A percentile compares a stretch with the other conserved stretches of the same genome.
Evolutionary conservation across 352 stramenopile species (phyloP).

Genomic region (Globisporangium lucens): DNA sequence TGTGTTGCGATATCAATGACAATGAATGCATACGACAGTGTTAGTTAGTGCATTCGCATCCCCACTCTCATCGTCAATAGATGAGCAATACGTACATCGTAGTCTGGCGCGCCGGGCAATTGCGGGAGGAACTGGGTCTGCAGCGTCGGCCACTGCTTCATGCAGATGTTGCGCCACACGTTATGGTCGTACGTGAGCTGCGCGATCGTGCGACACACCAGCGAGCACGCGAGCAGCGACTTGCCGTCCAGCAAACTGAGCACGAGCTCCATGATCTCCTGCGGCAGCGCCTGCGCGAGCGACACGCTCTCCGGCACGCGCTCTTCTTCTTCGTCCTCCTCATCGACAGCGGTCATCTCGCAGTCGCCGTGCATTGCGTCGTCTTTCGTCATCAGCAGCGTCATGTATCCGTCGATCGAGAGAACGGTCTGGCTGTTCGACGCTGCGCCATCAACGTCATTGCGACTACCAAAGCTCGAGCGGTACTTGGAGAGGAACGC

Average conservation of each 20-base stretch:
- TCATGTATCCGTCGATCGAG: conserved; percentile 14
- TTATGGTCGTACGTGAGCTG: conserved; percentile 47
- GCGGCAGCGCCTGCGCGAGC: conserved; percentile 42
- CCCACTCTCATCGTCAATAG: not conserved
- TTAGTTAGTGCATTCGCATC: not conserved
- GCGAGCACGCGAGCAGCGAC: conserved; percentile 47
- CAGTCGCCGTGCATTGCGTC: not conserved
- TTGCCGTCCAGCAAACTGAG: conserved; percentile 50
- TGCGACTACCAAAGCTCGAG: conserved; percentile 16
- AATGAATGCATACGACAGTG: not conserved
- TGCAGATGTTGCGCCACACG: conserved; percentile 70
- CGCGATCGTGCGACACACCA: conserved; percentile 43
- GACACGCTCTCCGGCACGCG: conserved; percentile 12
- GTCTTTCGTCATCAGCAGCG: conserved; percentile 9
- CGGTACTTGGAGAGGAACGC: conserved; percentile 32
- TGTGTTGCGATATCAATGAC: not conserved
- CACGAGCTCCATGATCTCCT: conserved; percentile 48
- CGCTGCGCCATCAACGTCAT: not conserved
- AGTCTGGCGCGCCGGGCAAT: conserved; percentile 66
- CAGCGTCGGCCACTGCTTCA: conserved; percentile 56
- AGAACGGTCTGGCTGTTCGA: conserved; percentile 11
- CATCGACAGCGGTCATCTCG: conserved; percentile 23
- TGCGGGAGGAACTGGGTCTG: conserved; percentile 57
- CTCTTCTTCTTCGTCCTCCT: not conserved
- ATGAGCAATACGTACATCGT: conserved; percentile 49